These are phyloP conservation scores for Vigna mungo DNA, from an alignment of 306 rosid genomes.

Conservation along the genomic window DNA sequence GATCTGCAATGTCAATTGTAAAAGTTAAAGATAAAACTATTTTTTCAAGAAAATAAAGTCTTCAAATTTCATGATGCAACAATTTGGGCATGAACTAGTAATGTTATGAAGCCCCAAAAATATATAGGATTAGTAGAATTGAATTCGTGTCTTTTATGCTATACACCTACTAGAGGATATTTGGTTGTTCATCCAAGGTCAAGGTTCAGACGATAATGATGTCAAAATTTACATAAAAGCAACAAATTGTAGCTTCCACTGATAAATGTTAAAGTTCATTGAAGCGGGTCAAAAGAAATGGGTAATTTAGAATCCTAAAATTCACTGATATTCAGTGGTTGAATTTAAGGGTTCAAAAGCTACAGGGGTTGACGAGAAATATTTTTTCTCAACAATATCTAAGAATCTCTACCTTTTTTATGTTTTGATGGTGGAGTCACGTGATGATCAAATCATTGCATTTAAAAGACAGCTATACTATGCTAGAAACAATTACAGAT, in stretches of 20 bases:
- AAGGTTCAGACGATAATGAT: too few species aligned
- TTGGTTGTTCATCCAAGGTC: too few species aligned
- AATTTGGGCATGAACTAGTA: background rate
- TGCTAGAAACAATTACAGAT: background rate
- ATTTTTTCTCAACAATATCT: background rate
- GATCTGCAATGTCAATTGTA: background rate
- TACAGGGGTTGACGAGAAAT: background rate
- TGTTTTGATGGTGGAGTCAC: background rate
- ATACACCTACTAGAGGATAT: background rate
- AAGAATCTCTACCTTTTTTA: background rate
- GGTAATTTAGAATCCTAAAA: background rate
- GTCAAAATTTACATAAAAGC: too few species aligned
- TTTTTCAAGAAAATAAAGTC: background rate
- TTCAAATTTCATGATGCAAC: slow-evolving; percentile 8
- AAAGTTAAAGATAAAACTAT: background rate
- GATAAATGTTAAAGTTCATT: too few species aligned
- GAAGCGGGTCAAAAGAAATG: too few species aligned
- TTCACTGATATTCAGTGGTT: background rate
- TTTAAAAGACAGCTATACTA: background rate
- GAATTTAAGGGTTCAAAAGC: background rate
- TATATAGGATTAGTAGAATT: background rate
- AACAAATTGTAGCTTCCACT: too few species aligned
- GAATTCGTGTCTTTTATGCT: slow-evolving; percentile 6
- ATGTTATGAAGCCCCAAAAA: background rate
- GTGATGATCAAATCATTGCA: background rate